Conservation (phyloP, 2,329 filamentous ascomycete genomes). For the Ramularia collo-cygni region DNA sequence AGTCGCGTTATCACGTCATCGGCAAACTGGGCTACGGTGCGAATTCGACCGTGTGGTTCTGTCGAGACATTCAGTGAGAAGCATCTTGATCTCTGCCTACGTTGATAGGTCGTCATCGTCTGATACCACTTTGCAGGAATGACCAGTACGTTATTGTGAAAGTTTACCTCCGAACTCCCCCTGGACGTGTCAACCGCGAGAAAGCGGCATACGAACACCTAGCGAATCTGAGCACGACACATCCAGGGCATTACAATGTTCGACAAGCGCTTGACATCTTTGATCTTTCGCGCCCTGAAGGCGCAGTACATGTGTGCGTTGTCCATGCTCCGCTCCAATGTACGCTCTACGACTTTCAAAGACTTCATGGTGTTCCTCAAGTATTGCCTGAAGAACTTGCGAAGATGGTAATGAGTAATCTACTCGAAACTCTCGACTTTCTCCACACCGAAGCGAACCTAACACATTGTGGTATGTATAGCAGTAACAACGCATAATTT, state of each 20-base stretch:
- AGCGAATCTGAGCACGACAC: not conserved
- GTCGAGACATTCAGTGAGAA: conserved; percentile 7
- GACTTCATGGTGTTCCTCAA: not conserved
- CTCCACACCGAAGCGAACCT: conserved; percentile 3
- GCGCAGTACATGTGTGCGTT: conserved; percentile 13
- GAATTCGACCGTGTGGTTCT: conserved; percentile 9
- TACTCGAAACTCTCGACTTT: conserved; percentile 1
- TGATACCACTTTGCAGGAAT: not conserved
- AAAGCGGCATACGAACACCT: not conserved
- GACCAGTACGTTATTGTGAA: conserved; percentile 1
- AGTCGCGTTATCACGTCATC: conserved; percentile 5
- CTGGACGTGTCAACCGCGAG: not conserved
- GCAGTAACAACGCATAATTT: conserved; percentile 9
- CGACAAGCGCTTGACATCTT: conserved; percentile 9
- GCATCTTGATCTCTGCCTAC: too few relatives aligned
- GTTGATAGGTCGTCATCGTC: too few relatives aligned
- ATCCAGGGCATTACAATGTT: not conserved
- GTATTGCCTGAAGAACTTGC: conserved; percentile 1
- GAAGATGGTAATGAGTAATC: not conserved
- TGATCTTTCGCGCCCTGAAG: conserved; percentile 6
- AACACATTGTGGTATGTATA: conserved; percentile 9
- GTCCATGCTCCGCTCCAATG: conserved; percentile 15
- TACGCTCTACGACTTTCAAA: conserved; percentile 5
- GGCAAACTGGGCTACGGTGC: conserved; percentile 10
- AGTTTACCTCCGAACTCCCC: conserved; percentile 1